Evolutionary conservation across 2,329 filamentous ascomycete species (phyloP).

Genomic region (Calcarisporium arbuscula): DNA sequence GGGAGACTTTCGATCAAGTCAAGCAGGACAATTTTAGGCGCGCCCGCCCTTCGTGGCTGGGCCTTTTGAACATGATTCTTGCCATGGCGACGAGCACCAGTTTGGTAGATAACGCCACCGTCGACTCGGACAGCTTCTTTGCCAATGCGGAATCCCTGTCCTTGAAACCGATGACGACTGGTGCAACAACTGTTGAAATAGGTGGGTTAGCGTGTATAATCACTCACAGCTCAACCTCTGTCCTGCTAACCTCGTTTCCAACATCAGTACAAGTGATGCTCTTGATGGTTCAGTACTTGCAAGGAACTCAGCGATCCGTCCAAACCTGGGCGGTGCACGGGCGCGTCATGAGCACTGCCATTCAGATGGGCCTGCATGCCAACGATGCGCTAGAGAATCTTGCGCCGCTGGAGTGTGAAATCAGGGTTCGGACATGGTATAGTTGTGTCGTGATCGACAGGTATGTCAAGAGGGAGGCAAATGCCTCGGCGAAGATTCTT

Average conservation of each 20-base stretch:
- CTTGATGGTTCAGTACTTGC: constrained; percentile 4
- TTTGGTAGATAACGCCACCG: constrained; percentile 1
- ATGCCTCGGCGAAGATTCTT: neutral
- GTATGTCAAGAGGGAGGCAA: neutral
- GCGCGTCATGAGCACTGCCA: constrained; percentile 1
- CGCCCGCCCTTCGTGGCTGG: constrained; percentile 2
- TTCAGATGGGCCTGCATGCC: constrained; percentile 3
- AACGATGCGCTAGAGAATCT: constrained; percentile 1
- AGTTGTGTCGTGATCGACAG: constrained; percentile 4
- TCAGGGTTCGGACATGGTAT: constrained; percentile 4
- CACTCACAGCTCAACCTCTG: too few species aligned
- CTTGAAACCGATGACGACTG: constrained; percentile 2
- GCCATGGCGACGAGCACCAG: constrained; percentile 4
- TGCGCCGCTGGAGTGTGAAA: constrained; percentile 1
- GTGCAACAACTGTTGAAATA: constrained; percentile 3
- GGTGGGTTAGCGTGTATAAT: neutral
- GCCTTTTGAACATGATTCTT: constrained; percentile 3
- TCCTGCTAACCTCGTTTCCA: neutral
- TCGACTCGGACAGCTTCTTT: constrained; percentile 5
- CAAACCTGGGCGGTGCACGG: constrained; percentile 6
- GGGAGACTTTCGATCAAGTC: neutral
- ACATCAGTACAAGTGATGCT: constrained; percentile 4
- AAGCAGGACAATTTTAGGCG: constrained; percentile 4
- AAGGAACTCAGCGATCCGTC: constrained; percentile 5
- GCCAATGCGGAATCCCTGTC: constrained; percentile 3